A percentile compares a stretch with the other conserved stretches of the same genome.
phyloP scores from a whole-genome alignment of 352 stramenopile genomes.

The Phytopythium montanum region DNA sequence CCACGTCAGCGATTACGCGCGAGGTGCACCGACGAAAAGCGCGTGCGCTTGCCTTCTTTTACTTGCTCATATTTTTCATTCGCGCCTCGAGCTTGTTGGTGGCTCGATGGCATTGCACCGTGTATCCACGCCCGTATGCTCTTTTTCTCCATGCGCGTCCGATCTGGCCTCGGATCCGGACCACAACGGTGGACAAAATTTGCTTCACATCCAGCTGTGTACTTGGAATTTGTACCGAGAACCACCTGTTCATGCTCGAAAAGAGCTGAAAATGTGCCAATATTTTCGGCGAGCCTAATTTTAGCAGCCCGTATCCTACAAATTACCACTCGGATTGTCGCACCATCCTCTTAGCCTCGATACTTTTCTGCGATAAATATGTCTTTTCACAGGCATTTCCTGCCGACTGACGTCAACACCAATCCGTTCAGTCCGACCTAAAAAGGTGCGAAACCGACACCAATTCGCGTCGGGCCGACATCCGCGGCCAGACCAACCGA shows the following conservation, averaged over 20 bases:
- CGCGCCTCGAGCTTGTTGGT: background rate
- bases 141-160: no score
- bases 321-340: background rate
- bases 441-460: background rate
- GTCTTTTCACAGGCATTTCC: background rate
- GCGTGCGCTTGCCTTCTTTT: background rate
- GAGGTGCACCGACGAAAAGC: background rate
- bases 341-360: background rate
- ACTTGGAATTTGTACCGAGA: background rate
- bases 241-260: background rate
- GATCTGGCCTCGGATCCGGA: no score
- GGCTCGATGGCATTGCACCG: background rate
- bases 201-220: no score
- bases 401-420: conserved; percentile 7
- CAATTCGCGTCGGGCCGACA: background rate
- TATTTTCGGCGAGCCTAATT: background rate
- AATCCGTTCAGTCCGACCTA: conserved; percentile 2
- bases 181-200: no score
- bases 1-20: background rate
- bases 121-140: background rate
- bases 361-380: conserved; percentile 7
- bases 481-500: background rate
- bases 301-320: conserved; percentile 4
- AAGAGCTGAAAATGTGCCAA: background rate
- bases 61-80: background rate